These are phyloP conservation scores for Ulota crispa DNA, from an alignment of 225 moss, liverwort and hornwort genomes.

Conservation along the genomic window DNA sequence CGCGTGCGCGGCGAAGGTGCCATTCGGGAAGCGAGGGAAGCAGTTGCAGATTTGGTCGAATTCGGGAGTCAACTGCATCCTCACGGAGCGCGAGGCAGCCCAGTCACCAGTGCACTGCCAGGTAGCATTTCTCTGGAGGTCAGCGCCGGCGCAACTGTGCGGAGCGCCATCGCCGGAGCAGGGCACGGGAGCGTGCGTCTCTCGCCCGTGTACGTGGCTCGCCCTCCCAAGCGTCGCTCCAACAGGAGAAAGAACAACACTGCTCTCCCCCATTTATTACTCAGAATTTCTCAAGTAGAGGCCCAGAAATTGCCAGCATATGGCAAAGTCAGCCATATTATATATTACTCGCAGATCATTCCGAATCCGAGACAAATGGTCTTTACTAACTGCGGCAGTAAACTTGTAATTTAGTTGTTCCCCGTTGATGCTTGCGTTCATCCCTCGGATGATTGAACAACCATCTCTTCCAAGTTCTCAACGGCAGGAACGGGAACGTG, in stretches of 20 bases:
- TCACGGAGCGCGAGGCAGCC: conserved; percentile 11
- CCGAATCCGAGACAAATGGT: background rate
- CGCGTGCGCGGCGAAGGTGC: conserved; percentile 11
- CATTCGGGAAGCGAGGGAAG: background rate
- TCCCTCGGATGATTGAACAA: background rate
- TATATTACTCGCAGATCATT: background rate
- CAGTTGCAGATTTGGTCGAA: background rate
- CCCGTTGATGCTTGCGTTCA: background rate
- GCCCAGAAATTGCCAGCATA: background rate
- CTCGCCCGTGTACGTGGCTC: background rate
- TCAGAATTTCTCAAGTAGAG: background rate
- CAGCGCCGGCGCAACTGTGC: background rate
- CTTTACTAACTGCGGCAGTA: background rate
- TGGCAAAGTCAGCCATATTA: conserved; percentile 14
- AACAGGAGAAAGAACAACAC: too few relatives aligned
- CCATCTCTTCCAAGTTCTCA: background rate
- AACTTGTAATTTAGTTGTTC: background rate
- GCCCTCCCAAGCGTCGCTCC: background rate
- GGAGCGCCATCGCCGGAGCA: background rate
- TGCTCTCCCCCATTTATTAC: background rate
- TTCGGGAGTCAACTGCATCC: conserved; percentile 25
- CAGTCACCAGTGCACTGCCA: background rate
- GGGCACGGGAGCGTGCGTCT: conserved; percentile 14
- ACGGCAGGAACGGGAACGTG: background rate
- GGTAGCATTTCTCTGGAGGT: background rate